Conservation (phyloP, 345 rosid species). For the Rhodamnia argentea region DNA sequence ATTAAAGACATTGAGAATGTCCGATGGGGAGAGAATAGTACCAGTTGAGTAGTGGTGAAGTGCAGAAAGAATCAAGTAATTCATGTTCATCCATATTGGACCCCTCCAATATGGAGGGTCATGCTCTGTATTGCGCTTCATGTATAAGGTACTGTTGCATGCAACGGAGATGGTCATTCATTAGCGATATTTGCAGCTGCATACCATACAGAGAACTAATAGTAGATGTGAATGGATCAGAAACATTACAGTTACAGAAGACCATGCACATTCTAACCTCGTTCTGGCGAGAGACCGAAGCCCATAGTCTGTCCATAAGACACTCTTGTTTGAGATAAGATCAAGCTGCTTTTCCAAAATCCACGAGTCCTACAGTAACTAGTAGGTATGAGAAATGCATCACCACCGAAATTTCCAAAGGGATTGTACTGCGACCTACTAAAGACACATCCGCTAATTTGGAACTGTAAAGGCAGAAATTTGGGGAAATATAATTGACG, state of each 20-base stretch:
- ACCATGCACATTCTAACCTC: constrained; percentile 32
- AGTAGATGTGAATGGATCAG: not conserved
- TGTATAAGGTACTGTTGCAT: constrained; percentile 61
- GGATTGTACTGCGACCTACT: not conserved
- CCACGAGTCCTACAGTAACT: constrained; percentile 50
- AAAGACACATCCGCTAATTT: not conserved
- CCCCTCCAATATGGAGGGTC: constrained; percentile 98
- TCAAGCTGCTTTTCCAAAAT: constrained; percentile 83
- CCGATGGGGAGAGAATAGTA: constrained; percentile 1
- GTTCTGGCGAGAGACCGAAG: constrained; percentile 87
- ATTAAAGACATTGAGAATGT: not conserved
- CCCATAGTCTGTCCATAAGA: constrained; percentile 80
- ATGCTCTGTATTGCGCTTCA: constrained; percentile 82
- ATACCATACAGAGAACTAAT: not conserved
- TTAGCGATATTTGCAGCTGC: not conserved
- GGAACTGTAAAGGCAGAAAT: not conserved
- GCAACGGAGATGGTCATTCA: not conserved
- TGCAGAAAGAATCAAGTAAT: constrained; percentile 81
- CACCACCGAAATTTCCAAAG: not conserved
- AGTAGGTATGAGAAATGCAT: not conserved
- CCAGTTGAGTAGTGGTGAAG: constrained; percentile 74
- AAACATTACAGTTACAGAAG: not conserved
- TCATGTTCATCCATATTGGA: constrained; percentile 90
- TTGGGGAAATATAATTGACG: not conserved
- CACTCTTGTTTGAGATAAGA: constrained; percentile 58